Base-by-base conservation (phyloP, 2,329 filamentous ascomycete species). In the Laburnicola sp. region DNA sequence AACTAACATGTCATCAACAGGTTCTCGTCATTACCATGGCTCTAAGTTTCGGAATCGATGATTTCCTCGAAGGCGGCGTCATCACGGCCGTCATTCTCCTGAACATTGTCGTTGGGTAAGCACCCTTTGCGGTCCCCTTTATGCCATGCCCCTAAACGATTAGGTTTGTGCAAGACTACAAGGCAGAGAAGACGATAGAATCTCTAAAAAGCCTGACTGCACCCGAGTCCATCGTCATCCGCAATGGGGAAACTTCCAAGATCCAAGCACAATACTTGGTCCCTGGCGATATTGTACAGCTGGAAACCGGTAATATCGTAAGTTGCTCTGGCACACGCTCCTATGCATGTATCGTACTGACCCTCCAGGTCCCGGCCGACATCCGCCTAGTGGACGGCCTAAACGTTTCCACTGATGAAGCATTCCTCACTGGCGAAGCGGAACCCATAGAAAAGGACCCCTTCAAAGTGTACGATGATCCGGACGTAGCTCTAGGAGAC, bases 391-490 rank as follows among this genome's bases (percentile, higher is more conserved):
- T 86, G 54, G 80, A 86, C 56, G 82, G 81, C 50, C 83, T 91
- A 73, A 92, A 92, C 70, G 75, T 90, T 52, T 87, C 86, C 43
- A 87, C 86, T 57, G 89, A 95, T 54, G 87, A 90, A 71, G 86
- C 87, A 9, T 79, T 88, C 51, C 80, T 90, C 34, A 91, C 87
- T 10, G 87, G 87, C 56, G 87, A 91, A 74, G 88, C 87, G 31
- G 72, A 87, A 5, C 84, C 87, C 51, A 85, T 87, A 48, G 82
- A 77, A 86, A 90, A 75, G 77, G 83, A 61, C 75, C 83, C 72
- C n/a, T 48, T 55, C n/a, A 78, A 83, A 31, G 76, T 73, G 51
- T 77, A 78, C 45, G 83, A 83, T 54, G 70, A 75, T 21, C 57
- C 66, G 21, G 79, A 82, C 8, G 80, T 82, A 21, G 80, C 83